phyloP scores from a whole-genome alignment of 768 basidiomycete genomes.

The Podaxis sp. region DNA sequence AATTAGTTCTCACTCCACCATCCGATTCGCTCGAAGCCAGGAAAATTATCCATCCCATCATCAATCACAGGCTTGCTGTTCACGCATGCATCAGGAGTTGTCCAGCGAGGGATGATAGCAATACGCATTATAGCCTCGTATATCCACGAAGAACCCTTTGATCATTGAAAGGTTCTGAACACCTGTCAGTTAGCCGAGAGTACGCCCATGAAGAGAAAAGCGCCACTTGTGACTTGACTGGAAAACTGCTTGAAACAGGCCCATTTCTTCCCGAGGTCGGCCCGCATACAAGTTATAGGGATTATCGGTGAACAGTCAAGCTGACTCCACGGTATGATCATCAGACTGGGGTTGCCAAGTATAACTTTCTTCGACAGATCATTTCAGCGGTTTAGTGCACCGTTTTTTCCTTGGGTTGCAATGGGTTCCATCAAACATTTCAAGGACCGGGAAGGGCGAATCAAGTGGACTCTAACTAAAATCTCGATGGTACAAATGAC shows the following conservation, averaged over 20 bases:
- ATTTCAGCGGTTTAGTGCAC: background rate
- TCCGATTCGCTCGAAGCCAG: conserved; percentile 2
- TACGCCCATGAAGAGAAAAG: background rate
- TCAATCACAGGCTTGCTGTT: background rate
- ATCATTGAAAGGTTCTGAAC: background rate
- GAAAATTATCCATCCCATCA: background rate
- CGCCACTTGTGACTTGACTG: background rate
- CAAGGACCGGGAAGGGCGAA: background rate
- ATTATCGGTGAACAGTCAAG: background rate
- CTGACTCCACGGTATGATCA: background rate
- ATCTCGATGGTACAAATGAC: background rate
- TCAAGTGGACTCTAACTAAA: background rate
- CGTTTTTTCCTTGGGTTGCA: background rate
- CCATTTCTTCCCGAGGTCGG: background rate
- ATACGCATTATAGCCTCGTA: background rate
- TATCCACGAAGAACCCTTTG: background rate
- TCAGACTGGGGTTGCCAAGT: background rate
- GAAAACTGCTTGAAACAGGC: background rate
- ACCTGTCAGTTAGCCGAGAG: background rate
- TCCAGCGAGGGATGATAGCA: background rate
- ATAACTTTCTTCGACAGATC: background rate
- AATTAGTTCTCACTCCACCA: background rate
- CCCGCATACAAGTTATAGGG: background rate
- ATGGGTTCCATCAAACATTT: background rate
- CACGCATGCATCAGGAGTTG: background rate